A percentile compares a stretch with the other conserved stretches of the same genome.
Evolutionary conservation across 805 yeast genomes (phyloP).

Genomic region (Maudiozyma pseudohumilis): DNA sequence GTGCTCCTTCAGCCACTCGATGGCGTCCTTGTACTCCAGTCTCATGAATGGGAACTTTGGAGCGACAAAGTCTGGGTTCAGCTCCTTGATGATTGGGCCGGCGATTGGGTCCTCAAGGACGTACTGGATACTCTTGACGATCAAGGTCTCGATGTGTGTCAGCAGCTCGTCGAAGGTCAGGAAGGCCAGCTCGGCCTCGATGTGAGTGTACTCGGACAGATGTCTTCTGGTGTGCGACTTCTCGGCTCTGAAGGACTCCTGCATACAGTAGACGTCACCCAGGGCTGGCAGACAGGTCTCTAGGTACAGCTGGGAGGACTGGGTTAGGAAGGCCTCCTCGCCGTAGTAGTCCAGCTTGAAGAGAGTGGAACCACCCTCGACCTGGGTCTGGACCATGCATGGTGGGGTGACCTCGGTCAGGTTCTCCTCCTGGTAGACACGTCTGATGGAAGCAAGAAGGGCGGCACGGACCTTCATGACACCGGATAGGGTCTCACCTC

Average conservation of each 20-base stretch:
- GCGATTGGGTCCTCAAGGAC: slow-evolving; percentile 85
- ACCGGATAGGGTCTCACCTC: slow-evolving; percentile 90
- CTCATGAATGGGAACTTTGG: slow-evolving; percentile 85
- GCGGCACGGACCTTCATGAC: slow-evolving; percentile 92
- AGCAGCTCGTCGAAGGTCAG: slow-evolving; percentile 79
- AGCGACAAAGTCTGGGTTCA: slow-evolving; percentile 82
- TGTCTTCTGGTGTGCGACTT: slow-evolving; percentile 98
- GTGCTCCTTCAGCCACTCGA: slow-evolving; percentile 94
- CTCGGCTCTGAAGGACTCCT: slow-evolving; percentile 98
- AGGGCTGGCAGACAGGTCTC: slow-evolving; percentile 94
- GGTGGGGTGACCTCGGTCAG: slow-evolving; percentile 95
- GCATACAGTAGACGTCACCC: slow-evolving; percentile 95
- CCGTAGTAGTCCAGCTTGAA: slow-evolving; percentile 92
- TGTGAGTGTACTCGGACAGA: slow-evolving; percentile 90
- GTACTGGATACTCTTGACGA: slow-evolving; percentile 59
- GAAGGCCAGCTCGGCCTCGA: slow-evolving; percentile 91
- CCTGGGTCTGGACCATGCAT: slow-evolving; percentile 99
- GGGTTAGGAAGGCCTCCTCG: slow-evolving; percentile 92
- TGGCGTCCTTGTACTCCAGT: slow-evolving; percentile 82
- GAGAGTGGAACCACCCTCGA: slow-evolving; percentile 96
- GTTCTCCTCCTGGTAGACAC: slow-evolving; percentile 63
- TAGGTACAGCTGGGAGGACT: slow-evolving; percentile 90
- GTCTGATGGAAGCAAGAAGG: slow-evolving; percentile 62
- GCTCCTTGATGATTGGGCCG: slow-evolving; percentile 79
- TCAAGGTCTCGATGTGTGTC: slow-evolving; percentile 70